Percentiles rank a stretch among this genome's conserved stretches.
Conservation (phyloP, 139 green algal genomes). For the Chlamydomonas sp. region DNA sequence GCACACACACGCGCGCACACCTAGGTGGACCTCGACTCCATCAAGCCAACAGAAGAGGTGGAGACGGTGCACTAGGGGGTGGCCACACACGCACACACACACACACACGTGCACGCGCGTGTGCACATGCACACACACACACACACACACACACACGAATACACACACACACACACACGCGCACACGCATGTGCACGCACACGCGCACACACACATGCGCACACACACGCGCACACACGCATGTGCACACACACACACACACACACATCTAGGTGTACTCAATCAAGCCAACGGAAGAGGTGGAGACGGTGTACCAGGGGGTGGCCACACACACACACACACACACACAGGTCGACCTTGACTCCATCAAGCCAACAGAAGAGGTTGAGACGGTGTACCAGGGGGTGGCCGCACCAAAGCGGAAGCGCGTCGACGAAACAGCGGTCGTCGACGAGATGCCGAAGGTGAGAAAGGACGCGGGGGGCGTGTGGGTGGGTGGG, state of each 20-base stretch:
- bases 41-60: too few species aligned
- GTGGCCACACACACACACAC: too few species aligned
- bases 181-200: too few species aligned
- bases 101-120: not conserved
- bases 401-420: conserved; percentile 68
- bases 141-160: too few species aligned
- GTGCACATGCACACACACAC: not conserved
- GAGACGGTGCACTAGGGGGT: too few species aligned
- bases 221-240: not conserved
- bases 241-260: not conserved
- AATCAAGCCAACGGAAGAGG: too few species aligned
- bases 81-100: not conserved
- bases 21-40: too few species aligned
- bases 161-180: too few species aligned
- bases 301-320: conserved; percentile 50
- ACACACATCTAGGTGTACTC: not conserved
- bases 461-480: conserved; percentile 40
- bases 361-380: not conserved
- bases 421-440: conserved; percentile 62
- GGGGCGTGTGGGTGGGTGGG: not conserved
- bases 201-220: too few species aligned
- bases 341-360: not conserved
- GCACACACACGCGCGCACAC: too few species aligned
- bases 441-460: conserved; percentile 50
- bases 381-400: conserved; percentile 47